phyloP scores from a whole-genome alignment of 2,329 filamentous ascomycete species.

The Scedosporium aurantiacum region DNA sequence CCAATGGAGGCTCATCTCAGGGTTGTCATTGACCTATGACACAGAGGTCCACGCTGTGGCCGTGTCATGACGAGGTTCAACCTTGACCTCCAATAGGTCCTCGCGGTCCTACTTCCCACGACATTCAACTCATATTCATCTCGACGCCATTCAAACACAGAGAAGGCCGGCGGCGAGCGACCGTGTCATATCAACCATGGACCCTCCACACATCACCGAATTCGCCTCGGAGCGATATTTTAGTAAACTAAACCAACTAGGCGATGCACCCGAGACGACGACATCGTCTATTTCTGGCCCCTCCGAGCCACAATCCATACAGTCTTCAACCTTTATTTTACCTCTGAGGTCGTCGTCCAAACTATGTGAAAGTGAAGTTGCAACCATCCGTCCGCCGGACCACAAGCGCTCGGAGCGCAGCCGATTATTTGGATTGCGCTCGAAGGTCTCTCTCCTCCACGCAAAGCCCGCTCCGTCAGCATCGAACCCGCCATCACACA shows the following conservation, averaged over 20 bases:
- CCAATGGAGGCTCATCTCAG: not conserved
- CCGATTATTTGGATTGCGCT: constrained; percentile 29
- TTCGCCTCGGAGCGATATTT: constrained; percentile 57
- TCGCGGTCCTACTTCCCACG: not conserved
- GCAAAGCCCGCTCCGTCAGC: constrained; percentile 18
- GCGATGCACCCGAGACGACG: constrained; percentile 26
- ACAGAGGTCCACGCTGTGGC: not conserved
- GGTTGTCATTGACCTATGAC: not conserved
- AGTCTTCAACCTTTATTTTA: constrained; percentile 34
- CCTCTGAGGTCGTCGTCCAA: constrained; percentile 34
- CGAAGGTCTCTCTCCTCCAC: constrained; percentile 25
- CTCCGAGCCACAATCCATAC: constrained; percentile 11
- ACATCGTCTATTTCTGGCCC: constrained; percentile 13
- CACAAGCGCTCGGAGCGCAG: constrained; percentile 24
- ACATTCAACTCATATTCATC: not conserved
- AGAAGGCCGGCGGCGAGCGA: not conserved
- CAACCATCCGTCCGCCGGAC: constrained; percentile 18
- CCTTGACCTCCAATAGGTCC: not conserved
- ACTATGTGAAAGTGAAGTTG: constrained; percentile 16
- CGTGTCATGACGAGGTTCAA: not conserved
- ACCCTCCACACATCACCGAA: constrained; percentile 52
- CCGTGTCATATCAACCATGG: constrained; percentile 29
- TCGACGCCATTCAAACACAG: not conserved
- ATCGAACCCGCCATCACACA: not conserved
- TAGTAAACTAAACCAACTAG: constrained; percentile 47